These are phyloP conservation scores for Cladosporium sp. DNA, from an alignment of 2,329 filamentous ascomycete species.

Conservation along the genomic window DNA sequence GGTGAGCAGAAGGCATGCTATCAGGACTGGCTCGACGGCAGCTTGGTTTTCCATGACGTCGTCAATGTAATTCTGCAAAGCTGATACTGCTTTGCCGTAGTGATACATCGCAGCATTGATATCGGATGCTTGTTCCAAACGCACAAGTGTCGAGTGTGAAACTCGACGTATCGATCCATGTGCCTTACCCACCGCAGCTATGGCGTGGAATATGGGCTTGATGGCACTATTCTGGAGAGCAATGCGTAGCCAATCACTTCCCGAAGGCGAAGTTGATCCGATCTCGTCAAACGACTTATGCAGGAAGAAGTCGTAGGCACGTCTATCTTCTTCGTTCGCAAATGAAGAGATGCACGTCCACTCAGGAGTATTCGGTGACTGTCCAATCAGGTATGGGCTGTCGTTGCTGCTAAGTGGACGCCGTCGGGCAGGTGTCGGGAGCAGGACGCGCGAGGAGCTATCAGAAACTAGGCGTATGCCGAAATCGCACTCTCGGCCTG, in stretches of 20 bases:
- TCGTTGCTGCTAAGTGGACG: not conserved
- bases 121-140: not conserved
- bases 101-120: not conserved
- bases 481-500: slow-evolving; percentile 2
- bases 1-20: slow-evolving; percentile 10
- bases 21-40: slow-evolving; percentile 7
- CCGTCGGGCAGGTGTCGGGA: not conserved
- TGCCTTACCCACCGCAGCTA: slow-evolving; percentile 3
- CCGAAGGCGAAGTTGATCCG: slow-evolving; percentile 2
- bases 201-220: slow-evolving; percentile 6
- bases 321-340: not conserved
- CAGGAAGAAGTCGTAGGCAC: slow-evolving; percentile 11
- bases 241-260: not conserved
- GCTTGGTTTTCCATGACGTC: not conserved
- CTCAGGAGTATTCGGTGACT: not conserved
- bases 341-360: slow-evolving; percentile 1
- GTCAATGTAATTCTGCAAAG: slow-evolving; percentile 5
- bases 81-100: slow-evolving; percentile 10
- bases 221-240: slow-evolving; percentile 2
- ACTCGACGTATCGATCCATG: not conserved
- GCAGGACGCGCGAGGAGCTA: slow-evolving; percentile 2
- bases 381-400: not conserved
- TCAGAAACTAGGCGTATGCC: not conserved
- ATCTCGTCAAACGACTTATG: not conserved
- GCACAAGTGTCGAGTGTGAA: not conserved